Percentiles rank a stretch among this genome's conserved stretches.
Evolutionary conservation across 202 grass and related monocot genomes (phyloP).

Genomic region (Bolboschoenoplectus hybrid): DNA sequence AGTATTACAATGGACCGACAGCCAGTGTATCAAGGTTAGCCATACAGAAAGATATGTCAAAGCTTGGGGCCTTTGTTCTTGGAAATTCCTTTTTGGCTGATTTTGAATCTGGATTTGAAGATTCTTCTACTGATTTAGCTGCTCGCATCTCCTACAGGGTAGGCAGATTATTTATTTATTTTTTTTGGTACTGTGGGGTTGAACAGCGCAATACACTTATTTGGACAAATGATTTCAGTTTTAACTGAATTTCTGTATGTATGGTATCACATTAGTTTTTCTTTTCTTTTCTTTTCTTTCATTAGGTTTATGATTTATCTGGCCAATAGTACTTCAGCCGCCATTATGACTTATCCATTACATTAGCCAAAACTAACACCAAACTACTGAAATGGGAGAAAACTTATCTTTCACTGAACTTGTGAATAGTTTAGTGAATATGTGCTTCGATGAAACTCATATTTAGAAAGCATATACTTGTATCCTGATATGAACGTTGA

Average conservation of each 20-base stretch:
- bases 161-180: constrained; percentile 1
- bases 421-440: background rate
- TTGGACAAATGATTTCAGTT: background rate
- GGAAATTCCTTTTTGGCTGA: constrained; percentile 63
- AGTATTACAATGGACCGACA: constrained; percentile 66
- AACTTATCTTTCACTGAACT: background rate
- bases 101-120: constrained; percentile 71
- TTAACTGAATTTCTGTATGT: background rate
- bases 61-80: constrained; percentile 48
- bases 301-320: background rate
- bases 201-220: background rate
- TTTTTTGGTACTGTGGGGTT: background rate
- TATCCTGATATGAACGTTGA: background rate
- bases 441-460: background rate
- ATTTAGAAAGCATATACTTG: background rate
- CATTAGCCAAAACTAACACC: background rate
- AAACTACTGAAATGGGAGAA: background rate
- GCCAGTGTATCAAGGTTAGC: constrained; percentile 46
- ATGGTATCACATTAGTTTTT: background rate
- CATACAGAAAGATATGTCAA: constrained; percentile 56
- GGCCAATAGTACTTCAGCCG: background rate
- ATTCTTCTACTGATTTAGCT: constrained; percentile 57
- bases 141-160: constrained; percentile 85
- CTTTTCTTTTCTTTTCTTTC: background rate
- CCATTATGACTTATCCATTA: background rate